Percentiles rank a stretch among this genome's conserved stretches.
phyloP scores from a whole-genome alignment of 2,329 filamentous ascomycete species.

The Sporothrix inflata region DNA sequence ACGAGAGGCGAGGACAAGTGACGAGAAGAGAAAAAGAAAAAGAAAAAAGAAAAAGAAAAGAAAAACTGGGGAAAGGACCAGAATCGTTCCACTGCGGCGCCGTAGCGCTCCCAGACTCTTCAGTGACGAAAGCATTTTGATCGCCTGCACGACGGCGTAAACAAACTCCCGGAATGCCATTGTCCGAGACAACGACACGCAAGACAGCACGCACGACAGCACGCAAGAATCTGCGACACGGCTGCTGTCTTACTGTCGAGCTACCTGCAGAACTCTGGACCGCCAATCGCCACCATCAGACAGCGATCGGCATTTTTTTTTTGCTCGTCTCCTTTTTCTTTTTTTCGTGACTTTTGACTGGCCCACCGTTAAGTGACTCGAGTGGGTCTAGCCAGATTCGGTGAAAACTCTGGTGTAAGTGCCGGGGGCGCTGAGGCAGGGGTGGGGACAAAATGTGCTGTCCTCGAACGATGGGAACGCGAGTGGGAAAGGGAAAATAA shows the following conservation, averaged over 20 bases:
- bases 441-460: background rate
- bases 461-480: too few relatives aligned
- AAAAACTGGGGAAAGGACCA: background rate
- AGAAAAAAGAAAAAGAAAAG: background rate
- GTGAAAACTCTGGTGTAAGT: background rate
- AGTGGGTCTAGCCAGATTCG: background rate
- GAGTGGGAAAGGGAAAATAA: too few relatives aligned
- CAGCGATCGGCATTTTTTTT: background rate
- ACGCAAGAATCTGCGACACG: background rate
- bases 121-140: background rate
- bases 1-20: background rate
- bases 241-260: background rate
- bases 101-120: background rate
- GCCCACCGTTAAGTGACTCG: background rate
- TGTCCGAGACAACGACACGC: background rate
- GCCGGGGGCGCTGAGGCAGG: background rate
- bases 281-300: conserved; percentile 3
- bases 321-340: background rate
- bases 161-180: background rate
- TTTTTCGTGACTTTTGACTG: background rate
- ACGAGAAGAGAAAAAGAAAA: background rate
- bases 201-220: background rate
- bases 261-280: background rate
- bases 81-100: background rate
- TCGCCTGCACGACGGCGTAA: background rate